Conservation (phyloP, 1,284 basidiomycete species). For the Leccinum laetum region DNA sequence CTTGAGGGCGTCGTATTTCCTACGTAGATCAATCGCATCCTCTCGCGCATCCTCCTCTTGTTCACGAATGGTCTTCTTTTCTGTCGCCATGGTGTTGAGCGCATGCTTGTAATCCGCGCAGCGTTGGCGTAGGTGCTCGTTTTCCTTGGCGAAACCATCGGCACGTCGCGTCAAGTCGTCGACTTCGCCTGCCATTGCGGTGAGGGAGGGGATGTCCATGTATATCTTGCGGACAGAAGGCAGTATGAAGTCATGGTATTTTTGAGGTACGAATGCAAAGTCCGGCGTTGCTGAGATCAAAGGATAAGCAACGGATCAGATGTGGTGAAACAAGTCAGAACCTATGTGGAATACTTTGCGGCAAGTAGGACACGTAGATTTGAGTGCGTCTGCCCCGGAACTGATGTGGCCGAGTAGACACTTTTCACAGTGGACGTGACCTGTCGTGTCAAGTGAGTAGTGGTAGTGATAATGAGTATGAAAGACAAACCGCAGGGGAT, state of each 20-base stretch:
- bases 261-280: slow-evolving; percentile 53
- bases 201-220: slow-evolving; percentile 39
- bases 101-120: slow-evolving; percentile 38
- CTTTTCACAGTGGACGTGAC: slow-evolving; percentile 60
- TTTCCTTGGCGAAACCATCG: slow-evolving; percentile 38
- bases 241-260: slow-evolving; percentile 58
- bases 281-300: slow-evolving; percentile 30
- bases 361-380: slow-evolving; percentile 58
- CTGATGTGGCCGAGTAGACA: slow-evolving; percentile 52
- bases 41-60: slow-evolving; percentile 28
- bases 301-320: neutral
- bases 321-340: slow-evolving; percentile 25
- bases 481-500: slow-evolving; percentile 56
- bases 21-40: slow-evolving; percentile 30
- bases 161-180: slow-evolving; percentile 37
- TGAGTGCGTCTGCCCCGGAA: slow-evolving; percentile 39
- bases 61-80: slow-evolving; percentile 35
- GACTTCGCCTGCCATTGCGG: slow-evolving; percentile 27
- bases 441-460: slow-evolving; percentile 31
- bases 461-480: neutral
- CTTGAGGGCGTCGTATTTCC: slow-evolving; percentile 30
- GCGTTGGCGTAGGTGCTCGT: slow-evolving; percentile 40
- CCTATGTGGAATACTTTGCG: slow-evolving; percentile 54
- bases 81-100: slow-evolving; percentile 31
- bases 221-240: slow-evolving; percentile 58